These are phyloP conservation scores for Gentiana macrophylla DNA, from an alignment of 257 asterid species.

Conservation along the genomic window DNA sequence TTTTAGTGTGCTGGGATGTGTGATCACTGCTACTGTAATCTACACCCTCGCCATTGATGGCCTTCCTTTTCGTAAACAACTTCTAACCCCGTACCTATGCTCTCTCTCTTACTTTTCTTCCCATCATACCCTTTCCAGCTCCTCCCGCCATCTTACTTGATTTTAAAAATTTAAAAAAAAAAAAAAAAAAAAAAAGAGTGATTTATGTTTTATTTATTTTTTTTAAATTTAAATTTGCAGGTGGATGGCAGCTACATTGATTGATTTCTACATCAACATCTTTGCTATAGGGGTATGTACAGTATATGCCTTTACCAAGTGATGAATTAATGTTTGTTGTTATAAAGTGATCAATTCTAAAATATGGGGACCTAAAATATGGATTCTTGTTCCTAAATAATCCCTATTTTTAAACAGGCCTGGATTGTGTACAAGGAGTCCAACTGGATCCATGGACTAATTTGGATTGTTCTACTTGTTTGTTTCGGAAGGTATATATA, in stretches of 20 bases:
- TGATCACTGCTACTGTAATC: conserved; percentile 35
- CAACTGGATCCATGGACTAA: conserved; percentile 38
- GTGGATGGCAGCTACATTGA: conserved; percentile 72
- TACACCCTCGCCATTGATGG: conserved; percentile 65
- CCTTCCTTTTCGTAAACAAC: conserved; percentile 61
- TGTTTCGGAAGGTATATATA: conserved; percentile 65
- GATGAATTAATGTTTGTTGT: too few species aligned
- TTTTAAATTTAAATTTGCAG: conserved; percentile 22
- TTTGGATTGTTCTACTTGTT: conserved; percentile 54
- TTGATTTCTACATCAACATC: conserved; percentile 58
- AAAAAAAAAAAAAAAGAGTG: neutral
- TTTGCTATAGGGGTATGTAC: conserved; percentile 49
- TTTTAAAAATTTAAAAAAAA: neutral
- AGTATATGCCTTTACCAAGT: neutral
- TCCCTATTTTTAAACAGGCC: conserved; percentile 22
- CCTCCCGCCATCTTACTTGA: neutral
- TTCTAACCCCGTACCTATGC: conserved; percentile 55
- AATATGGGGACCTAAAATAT: too few species aligned
- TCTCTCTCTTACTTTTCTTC: too few species aligned
- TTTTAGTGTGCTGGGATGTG: conserved; percentile 50
- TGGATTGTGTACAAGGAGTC: conserved; percentile 75
- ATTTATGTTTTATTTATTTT: neutral
- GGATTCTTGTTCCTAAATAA: too few species aligned
- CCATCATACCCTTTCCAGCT: neutral
- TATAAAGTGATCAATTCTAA: too few species aligned